phyloP scores from a whole-genome alignment of 176 grass and related monocot species.

The Triticum monococcum region DNA sequence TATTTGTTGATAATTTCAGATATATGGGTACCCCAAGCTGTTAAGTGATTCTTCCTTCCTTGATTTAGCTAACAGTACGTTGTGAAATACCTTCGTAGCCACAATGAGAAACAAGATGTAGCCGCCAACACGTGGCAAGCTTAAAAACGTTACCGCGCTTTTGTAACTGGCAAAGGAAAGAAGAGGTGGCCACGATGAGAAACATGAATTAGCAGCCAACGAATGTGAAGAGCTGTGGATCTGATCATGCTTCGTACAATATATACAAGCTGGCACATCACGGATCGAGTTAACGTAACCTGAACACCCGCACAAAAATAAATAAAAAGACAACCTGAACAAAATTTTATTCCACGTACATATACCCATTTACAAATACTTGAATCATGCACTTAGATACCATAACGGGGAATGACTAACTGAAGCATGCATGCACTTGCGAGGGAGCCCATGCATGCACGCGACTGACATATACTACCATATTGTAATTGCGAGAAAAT shows the following conservation, averaged over 20 bases:
- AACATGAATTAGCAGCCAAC: neutral
- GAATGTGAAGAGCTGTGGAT: neutral
- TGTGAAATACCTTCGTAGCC: too few species aligned
- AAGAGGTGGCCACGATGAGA: neutral
- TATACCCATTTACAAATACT: neutral
- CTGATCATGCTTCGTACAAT: neutral
- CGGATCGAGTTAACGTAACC: neutral
- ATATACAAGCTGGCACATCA: neutral
- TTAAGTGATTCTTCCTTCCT: neutral
- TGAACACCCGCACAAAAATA: neutral
- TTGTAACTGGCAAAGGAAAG: neutral
- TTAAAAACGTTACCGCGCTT: too few species aligned
- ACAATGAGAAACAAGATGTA: too few species aligned
- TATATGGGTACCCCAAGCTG: neutral
- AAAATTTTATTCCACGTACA: constrained; percentile 9
- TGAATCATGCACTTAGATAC: neutral
- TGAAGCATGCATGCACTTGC: neutral
- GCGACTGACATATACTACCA: neutral
- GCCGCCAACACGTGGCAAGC: too few species aligned
- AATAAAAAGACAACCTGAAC: neutral
- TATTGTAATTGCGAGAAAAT: neutral
- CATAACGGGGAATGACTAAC: neutral
- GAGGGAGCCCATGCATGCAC: neutral
- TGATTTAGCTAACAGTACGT: neutral
- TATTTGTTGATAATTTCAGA: too few species aligned